These are phyloP conservation scores for Friedmanniomyces simplex DNA, from an alignment of 495 filamentous ascomycete species.

Conservation along the genomic window DNA sequence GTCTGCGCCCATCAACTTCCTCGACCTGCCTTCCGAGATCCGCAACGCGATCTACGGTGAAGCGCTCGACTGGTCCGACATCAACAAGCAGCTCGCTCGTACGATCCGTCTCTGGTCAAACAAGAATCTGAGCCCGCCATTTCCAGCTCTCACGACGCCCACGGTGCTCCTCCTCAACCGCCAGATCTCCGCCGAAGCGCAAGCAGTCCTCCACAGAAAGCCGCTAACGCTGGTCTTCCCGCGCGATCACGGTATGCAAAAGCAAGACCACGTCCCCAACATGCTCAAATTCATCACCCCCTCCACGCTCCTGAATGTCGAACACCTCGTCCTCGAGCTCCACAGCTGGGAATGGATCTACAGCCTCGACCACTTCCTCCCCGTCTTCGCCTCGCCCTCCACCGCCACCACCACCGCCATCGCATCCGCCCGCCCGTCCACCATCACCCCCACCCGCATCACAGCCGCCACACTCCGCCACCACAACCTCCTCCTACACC, in stretches of 20 bases:
- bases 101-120: constrained; percentile 6
- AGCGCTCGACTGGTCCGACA: constrained; percentile 6
- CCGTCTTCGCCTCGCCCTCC: background rate
- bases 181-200: constrained; percentile 17
- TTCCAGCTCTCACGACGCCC: constrained; percentile 18
- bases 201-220: constrained; percentile 2
- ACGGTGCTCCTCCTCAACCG: constrained; percentile 19
- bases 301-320: constrained; percentile 4
- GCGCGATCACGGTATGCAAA: background rate
- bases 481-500: background rate
- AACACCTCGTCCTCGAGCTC: constrained; percentile 7
- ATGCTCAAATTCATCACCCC: background rate
- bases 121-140: constrained; percentile 25
- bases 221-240: constrained; percentile 8
- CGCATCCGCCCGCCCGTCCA: background rate
- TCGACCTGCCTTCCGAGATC: constrained; percentile 14
- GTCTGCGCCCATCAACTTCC: constrained; percentile 10
- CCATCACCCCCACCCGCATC: background rate
- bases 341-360: constrained; percentile 17
- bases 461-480: background rate
- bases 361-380: constrained; percentile 6
- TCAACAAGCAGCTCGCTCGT: constrained; percentile 8
- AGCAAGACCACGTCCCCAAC: background rate
- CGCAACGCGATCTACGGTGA: constrained; percentile 21
- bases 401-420: background rate